These are phyloP conservation scores for Candida incommunis DNA, from an alignment of 805 yeast species.

Conservation along the genomic window DNA sequence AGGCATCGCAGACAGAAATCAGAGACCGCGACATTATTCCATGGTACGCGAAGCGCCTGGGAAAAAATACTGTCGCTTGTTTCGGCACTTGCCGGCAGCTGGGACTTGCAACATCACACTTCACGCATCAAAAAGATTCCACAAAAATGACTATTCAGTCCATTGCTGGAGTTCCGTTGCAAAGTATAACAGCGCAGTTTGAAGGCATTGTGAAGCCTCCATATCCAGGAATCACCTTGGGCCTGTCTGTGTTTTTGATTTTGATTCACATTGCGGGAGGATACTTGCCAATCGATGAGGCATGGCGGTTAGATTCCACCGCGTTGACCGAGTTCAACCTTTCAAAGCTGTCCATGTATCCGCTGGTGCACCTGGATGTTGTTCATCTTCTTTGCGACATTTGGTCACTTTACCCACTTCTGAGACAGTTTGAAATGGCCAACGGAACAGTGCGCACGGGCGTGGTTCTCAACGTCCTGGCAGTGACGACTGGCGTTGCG, in stretches of 20 bases:
- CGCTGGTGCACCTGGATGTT: constrained; percentile 49
- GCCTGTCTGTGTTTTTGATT: constrained; percentile 41
- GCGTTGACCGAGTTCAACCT: constrained; percentile 37
- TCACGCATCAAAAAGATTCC: too few relatives aligned
- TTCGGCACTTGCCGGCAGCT: too few relatives aligned
- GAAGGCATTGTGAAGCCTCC: not conserved
- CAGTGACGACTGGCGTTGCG: constrained; percentile 53
- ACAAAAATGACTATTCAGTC: too few relatives aligned
- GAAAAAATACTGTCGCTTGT: too few relatives aligned
- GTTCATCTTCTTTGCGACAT: constrained; percentile 50
- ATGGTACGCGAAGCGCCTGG: too few relatives aligned
- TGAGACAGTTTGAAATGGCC: constrained; percentile 49
- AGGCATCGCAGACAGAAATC: too few relatives aligned
- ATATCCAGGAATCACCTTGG: constrained; percentile 52
- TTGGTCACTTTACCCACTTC: constrained; percentile 40
- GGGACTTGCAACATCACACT: too few relatives aligned
- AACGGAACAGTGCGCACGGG: constrained; percentile 86
- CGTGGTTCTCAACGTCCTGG: constrained; percentile 55
- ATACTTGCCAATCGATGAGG: constrained; percentile 18
- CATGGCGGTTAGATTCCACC: constrained; percentile 39
- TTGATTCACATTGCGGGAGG: constrained; percentile 28
- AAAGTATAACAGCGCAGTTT: too few relatives aligned
- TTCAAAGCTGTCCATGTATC: constrained; percentile 52
- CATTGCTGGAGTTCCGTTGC: too few relatives aligned
- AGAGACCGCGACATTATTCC: too few relatives aligned